These are phyloP conservation scores for Aspergillus ellipticus DNA, from an alignment of 495 filamentous ascomycete species.

Conservation along the genomic window DNA sequence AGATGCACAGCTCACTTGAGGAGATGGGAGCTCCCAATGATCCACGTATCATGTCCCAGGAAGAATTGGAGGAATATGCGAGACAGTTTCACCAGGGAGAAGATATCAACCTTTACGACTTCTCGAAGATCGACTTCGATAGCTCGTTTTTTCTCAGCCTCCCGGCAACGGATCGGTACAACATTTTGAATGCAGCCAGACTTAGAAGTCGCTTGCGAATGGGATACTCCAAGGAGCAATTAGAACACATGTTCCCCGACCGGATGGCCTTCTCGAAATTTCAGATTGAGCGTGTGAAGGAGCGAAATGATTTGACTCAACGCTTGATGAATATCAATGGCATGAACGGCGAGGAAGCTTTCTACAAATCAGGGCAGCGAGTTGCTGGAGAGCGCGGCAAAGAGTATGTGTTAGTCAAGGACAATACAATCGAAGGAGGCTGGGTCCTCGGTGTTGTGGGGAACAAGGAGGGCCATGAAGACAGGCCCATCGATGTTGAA, in stretches of 20 bases:
- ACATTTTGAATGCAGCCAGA: slow-evolving; percentile 91
- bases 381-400: slow-evolving; percentile 86
- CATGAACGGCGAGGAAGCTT: slow-evolving; percentile 71
- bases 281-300: slow-evolving; percentile 88
- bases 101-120: slow-evolving; percentile 97
- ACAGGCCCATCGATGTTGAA: slow-evolving; percentile 89
- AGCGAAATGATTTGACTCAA: slow-evolving; percentile 93
- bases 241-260: slow-evolving; percentile 94
- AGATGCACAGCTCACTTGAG: slow-evolving; percentile 68
- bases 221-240: slow-evolving; percentile 93
- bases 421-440: slow-evolving; percentile 91
- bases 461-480: slow-evolving; percentile 70
- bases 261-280: slow-evolving; percentile 97
- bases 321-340: slow-evolving; percentile 91
- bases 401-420: slow-evolving; percentile 95
- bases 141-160: slow-evolving; percentile 88
- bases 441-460: slow-evolving; percentile 94
- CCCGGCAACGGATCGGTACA: slow-evolving; percentile 88
- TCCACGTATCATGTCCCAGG: slow-evolving; percentile 88
- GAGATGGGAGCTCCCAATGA: slow-evolving; percentile 88
- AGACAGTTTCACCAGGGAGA: slow-evolving; percentile 87
- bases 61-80: slow-evolving; percentile 90
- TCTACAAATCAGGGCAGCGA: slow-evolving; percentile 59
- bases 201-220: slow-evolving; percentile 83
- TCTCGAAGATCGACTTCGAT: slow-evolving; percentile 97